Evolutionary conservation across 1,284 basidiomycete species (phyloP).

Genomic region (Leccinum fallax): DNA sequence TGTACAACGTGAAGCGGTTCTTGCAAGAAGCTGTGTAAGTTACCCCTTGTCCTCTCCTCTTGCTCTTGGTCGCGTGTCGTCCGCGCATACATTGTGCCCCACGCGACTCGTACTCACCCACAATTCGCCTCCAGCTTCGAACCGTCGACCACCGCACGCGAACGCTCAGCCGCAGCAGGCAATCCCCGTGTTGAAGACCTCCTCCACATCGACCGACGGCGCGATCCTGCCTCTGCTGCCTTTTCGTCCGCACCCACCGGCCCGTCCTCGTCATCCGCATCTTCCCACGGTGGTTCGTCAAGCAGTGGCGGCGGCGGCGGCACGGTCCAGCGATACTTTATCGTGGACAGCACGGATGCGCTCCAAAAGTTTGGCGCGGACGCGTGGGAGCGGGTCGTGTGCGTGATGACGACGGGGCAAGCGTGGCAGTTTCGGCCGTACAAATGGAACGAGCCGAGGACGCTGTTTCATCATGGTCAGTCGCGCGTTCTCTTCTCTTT

Average conservation of each 20-base stretch:
- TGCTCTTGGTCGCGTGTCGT: neutral
- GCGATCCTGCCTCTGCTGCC: constrained; percentile 48
- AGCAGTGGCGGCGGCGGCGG: neutral
- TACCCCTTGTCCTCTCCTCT: neutral
- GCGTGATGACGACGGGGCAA: constrained; percentile 95
- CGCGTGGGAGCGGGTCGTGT: constrained; percentile 94
- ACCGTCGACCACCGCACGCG: constrained; percentile 73
- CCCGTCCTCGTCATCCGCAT: neutral
- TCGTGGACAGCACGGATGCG: constrained; percentile 93
- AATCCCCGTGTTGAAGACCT: constrained; percentile 83
- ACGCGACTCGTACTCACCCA: neutral
- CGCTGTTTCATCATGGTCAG: constrained; percentile 89
- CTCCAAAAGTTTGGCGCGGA: constrained; percentile 89
- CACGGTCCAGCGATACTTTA: constrained; percentile 60
- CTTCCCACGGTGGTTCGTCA: constrained; percentile 15
- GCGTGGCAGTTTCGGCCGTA: constrained; percentile 98
- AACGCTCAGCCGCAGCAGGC: constrained; percentile 66
- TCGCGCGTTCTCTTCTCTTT: neutral
- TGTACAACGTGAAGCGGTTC: constrained; percentile 96
- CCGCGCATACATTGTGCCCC: neutral
- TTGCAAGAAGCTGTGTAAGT: constrained; percentile 85
- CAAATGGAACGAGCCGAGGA: constrained; percentile 92
- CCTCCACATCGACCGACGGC: constrained; percentile 79
- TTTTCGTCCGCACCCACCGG: constrained; percentile 9
- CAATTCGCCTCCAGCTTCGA: constrained; percentile 61